Percentiles rank a stretch among this genome's conserved stretches.
Evolutionary conservation across 192 early-diverging fungal species (phyloP).

Genomic region (Gigaspora rosea): DNA sequence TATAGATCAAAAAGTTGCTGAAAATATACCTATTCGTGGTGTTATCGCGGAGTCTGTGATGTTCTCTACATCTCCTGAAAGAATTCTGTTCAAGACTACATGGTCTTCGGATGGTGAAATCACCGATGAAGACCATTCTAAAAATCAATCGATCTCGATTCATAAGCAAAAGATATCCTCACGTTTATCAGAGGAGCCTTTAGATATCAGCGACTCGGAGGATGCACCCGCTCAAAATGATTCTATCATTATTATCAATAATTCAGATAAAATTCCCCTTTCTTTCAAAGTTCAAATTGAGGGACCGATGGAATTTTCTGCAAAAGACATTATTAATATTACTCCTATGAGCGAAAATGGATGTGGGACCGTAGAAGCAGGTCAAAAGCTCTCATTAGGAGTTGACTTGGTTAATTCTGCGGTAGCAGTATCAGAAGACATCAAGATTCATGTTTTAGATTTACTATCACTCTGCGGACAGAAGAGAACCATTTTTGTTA

Average conservation of each 20-base stretch:
- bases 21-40: constrained; percentile 69
- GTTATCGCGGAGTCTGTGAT: constrained; percentile 66
- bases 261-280: constrained; percentile 62
- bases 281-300: constrained; percentile 71
- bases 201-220: constrained; percentile 28
- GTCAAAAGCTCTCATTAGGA: constrained; percentile 53
- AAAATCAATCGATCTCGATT: neutral
- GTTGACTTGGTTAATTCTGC: constrained; percentile 63
- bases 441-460: constrained; percentile 75
- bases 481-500: constrained; percentile 62
- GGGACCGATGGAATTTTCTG: constrained; percentile 73
- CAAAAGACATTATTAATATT: constrained; percentile 62
- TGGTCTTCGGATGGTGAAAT: constrained; percentile 60
- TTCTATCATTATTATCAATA: constrained; percentile 60
- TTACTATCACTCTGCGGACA: constrained; percentile 60
- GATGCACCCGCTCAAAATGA: constrained; percentile 41
- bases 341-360: constrained; percentile 59
- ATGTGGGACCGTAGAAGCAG: constrained; percentile 60
- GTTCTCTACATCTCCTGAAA: constrained; percentile 67
- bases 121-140: constrained; percentile 44
- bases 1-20: constrained; percentile 45
- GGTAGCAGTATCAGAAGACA: constrained; percentile 72
- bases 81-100: constrained; percentile 67
- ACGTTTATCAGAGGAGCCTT: neutral
- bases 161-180: neutral